Percentiles rank a stretch among this genome's conserved stretches.
Evolutionary conservation across 805 yeast genomes (phyloP).

Genomic region (Kluyveromyces starmeri): DNA sequence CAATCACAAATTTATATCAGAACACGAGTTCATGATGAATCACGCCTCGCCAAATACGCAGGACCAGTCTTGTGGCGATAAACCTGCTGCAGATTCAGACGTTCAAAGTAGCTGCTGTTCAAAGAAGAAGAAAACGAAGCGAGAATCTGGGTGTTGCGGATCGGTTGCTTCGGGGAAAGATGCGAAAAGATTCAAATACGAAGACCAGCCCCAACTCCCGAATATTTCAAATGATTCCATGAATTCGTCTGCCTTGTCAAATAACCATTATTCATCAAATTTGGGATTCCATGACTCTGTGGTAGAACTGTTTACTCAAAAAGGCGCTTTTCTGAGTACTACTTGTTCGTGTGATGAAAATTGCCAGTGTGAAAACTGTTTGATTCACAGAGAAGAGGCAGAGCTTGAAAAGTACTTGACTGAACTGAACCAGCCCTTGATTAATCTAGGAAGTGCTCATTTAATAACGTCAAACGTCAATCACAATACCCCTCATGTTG

Average conservation of each 20-base stretch:
- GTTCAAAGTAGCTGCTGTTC: too few relatives aligned
- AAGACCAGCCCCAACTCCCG: not conserved
- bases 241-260: too few relatives aligned
- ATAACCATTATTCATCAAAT: too few relatives aligned
- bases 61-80: too few relatives aligned
- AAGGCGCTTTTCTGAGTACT: slow-evolving; percentile 26
- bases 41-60: too few relatives aligned
- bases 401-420: slow-evolving; percentile 24
- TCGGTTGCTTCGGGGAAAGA: not conserved
- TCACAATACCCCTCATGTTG: slow-evolving; percentile 6
- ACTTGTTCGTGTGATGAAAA: slow-evolving; percentile 27
- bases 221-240: too few relatives aligned
- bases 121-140: too few relatives aligned
- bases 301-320: slow-evolving; percentile 27
- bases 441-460: slow-evolving; percentile 21
- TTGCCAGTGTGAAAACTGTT: slow-evolving; percentile 27
- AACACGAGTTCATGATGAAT: slow-evolving; percentile 20
- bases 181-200: not conserved
- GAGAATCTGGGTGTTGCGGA: too few relatives aligned
- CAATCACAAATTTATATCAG: slow-evolving; percentile 16
- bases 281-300: slow-evolving; percentile 8
- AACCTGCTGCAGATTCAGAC: too few relatives aligned
- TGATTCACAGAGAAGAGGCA: slow-evolving; percentile 29
- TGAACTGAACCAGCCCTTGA: slow-evolving; percentile 25
- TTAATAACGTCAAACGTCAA: slow-evolving; percentile 4